Conservation (phyloP, 331 rosid species). For the Prunus yedoensis region DNA sequence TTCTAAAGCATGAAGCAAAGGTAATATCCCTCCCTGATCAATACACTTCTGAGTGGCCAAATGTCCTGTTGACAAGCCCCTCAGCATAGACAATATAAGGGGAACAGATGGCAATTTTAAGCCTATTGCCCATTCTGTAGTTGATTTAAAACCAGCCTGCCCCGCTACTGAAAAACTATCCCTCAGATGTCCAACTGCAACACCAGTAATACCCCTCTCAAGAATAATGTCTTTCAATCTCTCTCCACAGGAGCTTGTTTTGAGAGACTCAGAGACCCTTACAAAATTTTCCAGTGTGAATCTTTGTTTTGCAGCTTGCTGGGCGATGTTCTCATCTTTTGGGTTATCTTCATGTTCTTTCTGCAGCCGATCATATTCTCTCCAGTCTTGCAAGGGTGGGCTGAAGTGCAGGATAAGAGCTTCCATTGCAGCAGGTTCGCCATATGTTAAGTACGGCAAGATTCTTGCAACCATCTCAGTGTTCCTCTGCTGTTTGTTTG, state of each 20-base stretch:
- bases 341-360: conserved; percentile 69
- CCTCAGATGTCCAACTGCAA: conserved; percentile 77
- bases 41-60: conserved; percentile 80
- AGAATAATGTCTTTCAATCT: conserved; percentile 90
- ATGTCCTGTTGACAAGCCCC: conserved; percentile 96
- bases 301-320: conserved; percentile 82
- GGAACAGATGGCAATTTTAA: conserved; percentile 89
- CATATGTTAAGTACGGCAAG: conserved; percentile 93
- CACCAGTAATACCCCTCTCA: conserved; percentile 75
- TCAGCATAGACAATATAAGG: conserved; percentile 85
- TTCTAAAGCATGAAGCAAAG: conserved; percentile 93
- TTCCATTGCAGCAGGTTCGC: conserved; percentile 99
- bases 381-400: conserved; percentile 97
- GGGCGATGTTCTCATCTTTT: conserved; percentile 64
- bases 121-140: conserved; percentile 66
- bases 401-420: conserved; percentile 91
- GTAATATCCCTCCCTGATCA: conserved; percentile 79
- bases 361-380: conserved; percentile 76
- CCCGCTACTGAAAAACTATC: conserved; percentile 74
- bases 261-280: conserved; percentile 92
- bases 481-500: conserved; percentile 95
- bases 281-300: conserved; percentile 96
- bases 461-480: conserved; percentile 99
- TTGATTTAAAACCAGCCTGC: conserved; percentile 65
- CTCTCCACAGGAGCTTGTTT: conserved; percentile 95